Evolutionary conservation across 441 rosid genomes (phyloP).

Genomic region (Pelargonium citronellum): DNA sequence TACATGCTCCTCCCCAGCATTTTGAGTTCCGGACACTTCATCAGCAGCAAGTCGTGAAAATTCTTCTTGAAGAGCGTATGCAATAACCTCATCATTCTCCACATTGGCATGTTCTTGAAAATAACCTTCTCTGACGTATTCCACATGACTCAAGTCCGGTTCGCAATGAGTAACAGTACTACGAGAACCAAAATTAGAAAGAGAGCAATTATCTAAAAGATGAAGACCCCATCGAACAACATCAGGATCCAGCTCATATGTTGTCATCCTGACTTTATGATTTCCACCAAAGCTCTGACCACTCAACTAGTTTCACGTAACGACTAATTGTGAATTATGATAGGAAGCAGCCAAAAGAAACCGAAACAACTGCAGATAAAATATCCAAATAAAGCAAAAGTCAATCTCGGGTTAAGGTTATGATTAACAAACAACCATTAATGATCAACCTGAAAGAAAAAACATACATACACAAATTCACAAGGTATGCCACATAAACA

Average conservation of each 20-base stretch:
- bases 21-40: conserved; percentile 44
- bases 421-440: too few species aligned
- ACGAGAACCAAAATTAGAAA: conserved; percentile 47
- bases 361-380: too few species aligned
- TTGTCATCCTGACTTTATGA: conserved; percentile 29
- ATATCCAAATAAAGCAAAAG: too few species aligned
- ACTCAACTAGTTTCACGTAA: too few species aligned
- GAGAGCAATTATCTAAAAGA: conserved; percentile 49
- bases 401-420: too few species aligned
- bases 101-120: conserved; percentile 30
- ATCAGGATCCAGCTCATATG: conserved; percentile 57
- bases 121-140: conserved; percentile 56
- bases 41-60: conserved; percentile 52
- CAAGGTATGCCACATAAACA: too few species aligned
- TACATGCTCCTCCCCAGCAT: conserved; percentile 19
- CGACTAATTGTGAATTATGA: too few species aligned
- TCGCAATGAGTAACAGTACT: conserved; percentile 48
- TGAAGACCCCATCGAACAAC: conserved; percentile 79
- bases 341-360: too few species aligned
- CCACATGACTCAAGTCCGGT: conserved; percentile 38
- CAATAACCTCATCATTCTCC: conserved; percentile 75
- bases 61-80: conserved; percentile 73
- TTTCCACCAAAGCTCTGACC: neutral
- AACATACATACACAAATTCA: too few species aligned
- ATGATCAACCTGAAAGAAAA: too few species aligned